Evolutionary conservation across 208 protist genomes (phyloP).

Genomic region (Trichomonas tenax): DNA sequence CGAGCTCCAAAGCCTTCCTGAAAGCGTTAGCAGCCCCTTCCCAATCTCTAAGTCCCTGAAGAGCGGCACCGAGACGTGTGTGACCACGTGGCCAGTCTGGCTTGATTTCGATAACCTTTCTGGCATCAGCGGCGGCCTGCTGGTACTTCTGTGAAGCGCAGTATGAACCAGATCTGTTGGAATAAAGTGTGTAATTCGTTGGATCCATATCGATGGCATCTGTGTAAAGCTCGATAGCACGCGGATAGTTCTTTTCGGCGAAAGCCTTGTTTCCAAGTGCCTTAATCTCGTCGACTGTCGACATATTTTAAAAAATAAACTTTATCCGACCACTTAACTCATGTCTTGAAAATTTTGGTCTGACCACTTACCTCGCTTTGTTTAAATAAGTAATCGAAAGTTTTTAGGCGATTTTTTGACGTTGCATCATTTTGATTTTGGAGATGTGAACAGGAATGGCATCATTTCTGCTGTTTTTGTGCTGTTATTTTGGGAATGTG

Average conservation of each 20-base stretch:
- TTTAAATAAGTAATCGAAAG: too few species aligned
- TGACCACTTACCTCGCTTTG: neutral
- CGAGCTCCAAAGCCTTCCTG: neutral
- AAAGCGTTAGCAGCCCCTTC: constrained; percentile 2
- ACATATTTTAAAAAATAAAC: neutral
- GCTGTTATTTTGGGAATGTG: too few species aligned
- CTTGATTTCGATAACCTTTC: neutral
- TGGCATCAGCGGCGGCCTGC: neutral
- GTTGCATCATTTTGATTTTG: too few species aligned
- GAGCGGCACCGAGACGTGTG: neutral
- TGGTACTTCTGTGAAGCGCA: neutral
- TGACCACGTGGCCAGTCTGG: neutral
- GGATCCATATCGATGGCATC: constrained; percentile 20
- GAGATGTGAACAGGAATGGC: too few species aligned
- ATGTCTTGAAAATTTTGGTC: neutral
- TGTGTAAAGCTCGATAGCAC: constrained; percentile 10
- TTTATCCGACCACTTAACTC: neutral
- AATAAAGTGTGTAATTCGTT: constrained; percentile 20
- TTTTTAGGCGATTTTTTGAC: too few species aligned
- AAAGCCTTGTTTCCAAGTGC: constrained; percentile 23
- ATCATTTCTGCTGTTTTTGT: too few species aligned
- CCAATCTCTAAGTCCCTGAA: constrained; percentile 3
- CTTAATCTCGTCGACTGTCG: constrained; percentile 20
- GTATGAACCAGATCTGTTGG: constrained; percentile 24
- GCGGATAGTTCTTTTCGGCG: neutral